phyloP scores from a whole-genome alignment of 495 filamentous ascomycete species.

The Aspergillus nanangensis region DNA sequence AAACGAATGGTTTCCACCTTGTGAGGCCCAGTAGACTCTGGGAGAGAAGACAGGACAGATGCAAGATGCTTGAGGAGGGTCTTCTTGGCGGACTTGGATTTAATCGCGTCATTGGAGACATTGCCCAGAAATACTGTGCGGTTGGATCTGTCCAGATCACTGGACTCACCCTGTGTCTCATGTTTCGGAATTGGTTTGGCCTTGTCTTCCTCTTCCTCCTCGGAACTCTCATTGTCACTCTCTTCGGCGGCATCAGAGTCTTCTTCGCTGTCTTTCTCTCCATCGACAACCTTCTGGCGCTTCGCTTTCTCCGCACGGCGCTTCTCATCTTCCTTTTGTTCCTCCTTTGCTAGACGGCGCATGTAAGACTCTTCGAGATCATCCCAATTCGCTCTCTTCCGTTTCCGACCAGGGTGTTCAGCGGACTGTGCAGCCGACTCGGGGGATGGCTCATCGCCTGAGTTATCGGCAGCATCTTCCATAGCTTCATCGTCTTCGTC shows the following conservation, averaged over 20 bases:
- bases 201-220: slow-evolving; percentile 21
- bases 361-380: slow-evolving; percentile 82
- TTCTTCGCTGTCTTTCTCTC: slow-evolving; percentile 19
- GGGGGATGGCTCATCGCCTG: too few species aligned
- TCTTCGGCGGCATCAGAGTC: slow-evolving; percentile 14
- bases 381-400: slow-evolving; percentile 71
- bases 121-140: slow-evolving; percentile 94
- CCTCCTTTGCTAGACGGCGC: slow-evolving; percentile 60
- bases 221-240: slow-evolving; percentile 13
- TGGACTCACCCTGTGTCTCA: slow-evolving; percentile 45
- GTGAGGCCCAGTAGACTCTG: slow-evolving; percentile 45
- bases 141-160: slow-evolving; percentile 76
- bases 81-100: slow-evolving; percentile 74
- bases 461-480: slow-evolving; percentile 37
- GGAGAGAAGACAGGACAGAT: slow-evolving; percentile 49
- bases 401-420: slow-evolving; percentile 58
- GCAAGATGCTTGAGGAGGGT: slow-evolving; percentile 62
- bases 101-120: slow-evolving; percentile 75
- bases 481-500: slow-evolving; percentile 42
- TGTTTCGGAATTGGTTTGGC: slow-evolving; percentile 44
- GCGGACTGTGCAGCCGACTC: too few species aligned
- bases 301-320: slow-evolving; percentile 19
- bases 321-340: slow-evolving; percentile 46
- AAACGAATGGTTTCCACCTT: slow-evolving; percentile 88
- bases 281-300: slow-evolving; percentile 10